Evolutionary conservation across 139 green algal genomes (phyloP).

Genomic region (Haematococcus sp.): DNA sequence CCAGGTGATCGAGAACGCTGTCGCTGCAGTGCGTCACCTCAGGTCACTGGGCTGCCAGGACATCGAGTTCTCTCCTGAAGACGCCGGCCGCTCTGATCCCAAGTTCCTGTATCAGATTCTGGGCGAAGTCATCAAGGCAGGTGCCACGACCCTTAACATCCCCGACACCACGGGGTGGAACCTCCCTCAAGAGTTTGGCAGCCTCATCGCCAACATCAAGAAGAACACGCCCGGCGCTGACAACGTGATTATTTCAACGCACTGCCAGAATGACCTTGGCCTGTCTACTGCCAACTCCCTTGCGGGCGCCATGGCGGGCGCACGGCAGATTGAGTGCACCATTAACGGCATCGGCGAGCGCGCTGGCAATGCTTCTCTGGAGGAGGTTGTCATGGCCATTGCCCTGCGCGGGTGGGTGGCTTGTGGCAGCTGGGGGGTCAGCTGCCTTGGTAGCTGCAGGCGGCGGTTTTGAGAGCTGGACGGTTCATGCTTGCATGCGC

Average conservation of each 20-base stretch:
- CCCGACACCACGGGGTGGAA: constrained; percentile 79
- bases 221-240: constrained; percentile 80
- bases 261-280: constrained; percentile 99
- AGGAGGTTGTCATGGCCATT: constrained; percentile 96
- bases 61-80: constrained; percentile 97
- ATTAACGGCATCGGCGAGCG: constrained; percentile 99
- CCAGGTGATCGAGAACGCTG: constrained; percentile 89
- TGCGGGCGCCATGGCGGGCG: constrained; percentile 70
- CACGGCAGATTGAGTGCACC: constrained; percentile 94
- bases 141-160: constrained; percentile 99
- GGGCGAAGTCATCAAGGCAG: constrained; percentile 80
- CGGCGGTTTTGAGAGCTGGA: too few species aligned
- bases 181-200: constrained; percentile 93
- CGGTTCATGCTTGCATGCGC: too few species aligned
- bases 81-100: constrained; percentile 87
- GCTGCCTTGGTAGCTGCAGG: too few species aligned
- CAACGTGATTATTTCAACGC: constrained; percentile 91
- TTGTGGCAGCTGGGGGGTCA: too few species aligned
- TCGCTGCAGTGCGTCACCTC: constrained; percentile 85
- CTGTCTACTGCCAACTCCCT: constrained; percentile 95
- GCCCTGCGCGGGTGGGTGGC: constrained; percentile 66
- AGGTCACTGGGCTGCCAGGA: constrained; percentile 88
- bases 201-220: constrained; percentile 85
- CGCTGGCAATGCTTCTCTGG: constrained; percentile 93
- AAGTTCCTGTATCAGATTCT: constrained; percentile 92